phyloP scores from a whole-genome alignment of 2,329 filamentous ascomycete species.

The Colletotrichum sp. region DNA sequence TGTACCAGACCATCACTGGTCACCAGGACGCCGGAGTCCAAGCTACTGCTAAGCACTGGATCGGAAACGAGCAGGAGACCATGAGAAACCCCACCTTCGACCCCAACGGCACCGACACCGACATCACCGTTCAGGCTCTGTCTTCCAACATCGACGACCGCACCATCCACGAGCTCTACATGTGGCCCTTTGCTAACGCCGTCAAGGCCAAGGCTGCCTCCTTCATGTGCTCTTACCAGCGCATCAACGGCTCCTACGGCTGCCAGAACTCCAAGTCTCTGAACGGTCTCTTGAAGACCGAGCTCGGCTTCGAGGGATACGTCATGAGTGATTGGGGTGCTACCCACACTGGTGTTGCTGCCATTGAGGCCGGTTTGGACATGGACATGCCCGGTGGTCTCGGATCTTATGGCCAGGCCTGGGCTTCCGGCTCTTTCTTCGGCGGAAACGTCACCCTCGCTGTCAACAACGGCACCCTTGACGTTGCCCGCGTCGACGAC shows the following conservation, averaged over 20 bases:
- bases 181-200: constrained; percentile 40
- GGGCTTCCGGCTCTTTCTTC: constrained; percentile 43
- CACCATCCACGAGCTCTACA: constrained; percentile 59
- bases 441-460: constrained; percentile 50
- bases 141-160: constrained; percentile 61
- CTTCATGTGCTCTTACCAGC: constrained; percentile 50
- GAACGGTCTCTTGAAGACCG: constrained; percentile 54
- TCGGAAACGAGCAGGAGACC: constrained; percentile 41
- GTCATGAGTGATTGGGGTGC: constrained; percentile 50
- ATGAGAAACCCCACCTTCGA: constrained; percentile 32
- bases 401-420: constrained; percentile 33
- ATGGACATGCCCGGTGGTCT: constrained; percentile 57
- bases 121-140: constrained; percentile 32
- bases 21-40: constrained; percentile 41
- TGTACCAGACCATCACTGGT: constrained; percentile 38
- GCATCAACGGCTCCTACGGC: constrained; percentile 53
- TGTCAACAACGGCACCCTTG: constrained; percentile 52
- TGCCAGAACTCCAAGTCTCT: constrained; percentile 55
- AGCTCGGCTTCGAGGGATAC: constrained; percentile 54
- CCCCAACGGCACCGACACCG: constrained; percentile 27
- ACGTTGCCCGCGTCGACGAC: constrained; percentile 45
- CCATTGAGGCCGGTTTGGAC: constrained; percentile 52
- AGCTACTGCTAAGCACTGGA: constrained; percentile 43
- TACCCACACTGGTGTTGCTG: constrained; percentile 41
- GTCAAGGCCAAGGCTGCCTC: constrained; percentile 34